Base-by-base conservation (phyloP, 148 eudicot species). In the Amaranthus cruentus region DNA sequence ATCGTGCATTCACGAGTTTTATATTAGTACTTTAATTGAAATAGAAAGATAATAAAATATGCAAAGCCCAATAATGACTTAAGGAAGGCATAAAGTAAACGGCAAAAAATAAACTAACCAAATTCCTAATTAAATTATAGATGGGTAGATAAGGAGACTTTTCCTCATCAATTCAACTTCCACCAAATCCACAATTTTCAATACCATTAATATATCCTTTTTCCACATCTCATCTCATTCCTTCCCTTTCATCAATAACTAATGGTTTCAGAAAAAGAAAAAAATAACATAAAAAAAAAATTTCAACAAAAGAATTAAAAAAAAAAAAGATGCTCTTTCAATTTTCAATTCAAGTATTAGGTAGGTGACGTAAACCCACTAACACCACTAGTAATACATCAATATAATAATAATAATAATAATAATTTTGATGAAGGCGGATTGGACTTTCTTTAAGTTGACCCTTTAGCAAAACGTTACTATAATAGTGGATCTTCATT, bases 331-430 rank as follows among this genome's bases (percentile, higher is more conserved):
- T 67, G 68, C 10, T 43, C 55, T 67, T 68, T 15, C 64, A 78
- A 60, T 72, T 65, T 49, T 21, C 44, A 47, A 58, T 53, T 44
- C 46, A 8, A 51, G 14, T 42, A 54, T 73, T 62, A 48, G 74
- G 77, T 73, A 79, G 74, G 68, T 73, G 77, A 79, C 77, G 77
- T 74, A 68, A 3, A 68, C 77, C 76, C 80, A 78, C 72, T 58
- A 71, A 74, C 62, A 63, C 75, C 44, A 72, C 64, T 53, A 50
- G 52, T 3, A 47, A 43, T 48, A 18, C 53, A 50, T 68, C 46
- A 57, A 12, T 38, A 28, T 2, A 49, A 15, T 6, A 54, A 60
- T 18, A 66, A 43, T 47, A 52, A 52, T 56, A 28, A 28, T n/a
- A 73, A 68, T 61, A 55, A 53, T 59, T 69, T 63, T 54, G 18